Percentiles rank a stretch among this genome's conserved stretches.
Conservation (phyloP, 345 rosid genomes). For the Eucalyptus microcorys region DNA sequence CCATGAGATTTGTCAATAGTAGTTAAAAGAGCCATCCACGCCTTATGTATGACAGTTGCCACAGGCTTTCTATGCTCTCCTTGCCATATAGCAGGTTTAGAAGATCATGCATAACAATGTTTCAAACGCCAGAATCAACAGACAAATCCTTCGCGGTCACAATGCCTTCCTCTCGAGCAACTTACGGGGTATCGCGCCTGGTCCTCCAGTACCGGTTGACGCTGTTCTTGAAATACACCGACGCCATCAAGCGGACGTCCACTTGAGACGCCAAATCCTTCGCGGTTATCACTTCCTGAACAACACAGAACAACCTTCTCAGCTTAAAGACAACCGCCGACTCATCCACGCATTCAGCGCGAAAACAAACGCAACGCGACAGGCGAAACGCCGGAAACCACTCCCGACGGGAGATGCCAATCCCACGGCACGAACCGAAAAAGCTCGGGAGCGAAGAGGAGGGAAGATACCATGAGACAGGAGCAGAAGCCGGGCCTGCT, state of each 20-base stretch:
- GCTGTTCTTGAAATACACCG: slow-evolving; percentile 90
- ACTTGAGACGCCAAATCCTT: slow-evolving; percentile 80
- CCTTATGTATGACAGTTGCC: not conserved
- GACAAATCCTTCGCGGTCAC: no score
- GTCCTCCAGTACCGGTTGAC: slow-evolving; percentile 82
- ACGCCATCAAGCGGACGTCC: slow-evolving; percentile 86
- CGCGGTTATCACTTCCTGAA: slow-evolving; percentile 87
- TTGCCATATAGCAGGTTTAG: not conserved
- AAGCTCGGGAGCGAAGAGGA: not conserved
- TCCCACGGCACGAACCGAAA: not conserved
- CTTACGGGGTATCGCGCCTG: slow-evolving; percentile 72
- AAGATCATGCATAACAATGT: not conserved
- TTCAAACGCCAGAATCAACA: not conserved
- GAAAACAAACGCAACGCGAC: not conserved
- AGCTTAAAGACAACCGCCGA: not conserved
- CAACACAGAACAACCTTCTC: not conserved
- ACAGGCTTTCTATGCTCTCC: not conserved
- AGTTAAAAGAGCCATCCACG: not conserved
- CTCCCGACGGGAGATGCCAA: not conserved
- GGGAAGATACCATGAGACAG: slow-evolving; percentile 63
- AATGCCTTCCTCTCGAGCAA: not conserved
- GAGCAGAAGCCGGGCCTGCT: slow-evolving; percentile 90
- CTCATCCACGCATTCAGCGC: not conserved
- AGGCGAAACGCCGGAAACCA: not conserved
- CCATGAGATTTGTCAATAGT: not conserved